A percentile compares a stretch with the other conserved stretches of the same genome.
phyloP scores from a whole-genome alignment of 371 early-diverging fungal genomes.

The Sanchytrium tribonematis region DNA sequence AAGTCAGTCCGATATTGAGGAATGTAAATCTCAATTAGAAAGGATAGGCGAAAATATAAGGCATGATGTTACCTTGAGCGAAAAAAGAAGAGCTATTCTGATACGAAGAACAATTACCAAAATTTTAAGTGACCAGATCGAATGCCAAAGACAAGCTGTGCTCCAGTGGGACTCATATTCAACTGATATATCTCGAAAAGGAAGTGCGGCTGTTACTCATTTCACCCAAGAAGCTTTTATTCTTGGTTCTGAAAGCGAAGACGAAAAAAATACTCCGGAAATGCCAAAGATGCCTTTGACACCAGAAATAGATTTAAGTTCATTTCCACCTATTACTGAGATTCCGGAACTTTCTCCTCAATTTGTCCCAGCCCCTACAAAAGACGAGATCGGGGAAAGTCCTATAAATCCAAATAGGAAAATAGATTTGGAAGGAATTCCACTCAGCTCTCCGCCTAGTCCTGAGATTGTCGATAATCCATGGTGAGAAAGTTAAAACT shows the following conservation, averaged over 20 bases:
- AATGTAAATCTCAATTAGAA: not conserved
- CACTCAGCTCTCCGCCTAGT: no score
- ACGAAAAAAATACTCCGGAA: not conserved
- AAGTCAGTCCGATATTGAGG: not conserved
- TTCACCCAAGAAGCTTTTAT: not conserved
- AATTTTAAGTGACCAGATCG: not conserved
- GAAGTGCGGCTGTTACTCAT: not conserved
- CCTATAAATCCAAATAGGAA: no score
- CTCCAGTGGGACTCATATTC: not conserved
- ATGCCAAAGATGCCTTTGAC: not conserved
- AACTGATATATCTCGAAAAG: not conserved
- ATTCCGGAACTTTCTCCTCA: no score
- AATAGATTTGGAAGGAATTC: no score
- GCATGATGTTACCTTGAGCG: not conserved
- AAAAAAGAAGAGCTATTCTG: not conserved
- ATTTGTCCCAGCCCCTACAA: no score
- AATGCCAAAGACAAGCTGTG: not conserved
- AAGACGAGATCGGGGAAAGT: no score
- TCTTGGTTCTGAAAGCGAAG: not conserved
- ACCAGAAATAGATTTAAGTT: not conserved
- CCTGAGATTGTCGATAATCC: no score
- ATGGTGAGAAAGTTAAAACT: no score
- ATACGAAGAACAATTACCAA: not conserved
- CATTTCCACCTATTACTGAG: no score
- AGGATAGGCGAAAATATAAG: not conserved